A percentile compares a stretch with the other conserved stretches of the same genome.
Conservation (phyloP, 1,284 basidiomycete genomes). For the Leccinum pachyderme region DNA sequence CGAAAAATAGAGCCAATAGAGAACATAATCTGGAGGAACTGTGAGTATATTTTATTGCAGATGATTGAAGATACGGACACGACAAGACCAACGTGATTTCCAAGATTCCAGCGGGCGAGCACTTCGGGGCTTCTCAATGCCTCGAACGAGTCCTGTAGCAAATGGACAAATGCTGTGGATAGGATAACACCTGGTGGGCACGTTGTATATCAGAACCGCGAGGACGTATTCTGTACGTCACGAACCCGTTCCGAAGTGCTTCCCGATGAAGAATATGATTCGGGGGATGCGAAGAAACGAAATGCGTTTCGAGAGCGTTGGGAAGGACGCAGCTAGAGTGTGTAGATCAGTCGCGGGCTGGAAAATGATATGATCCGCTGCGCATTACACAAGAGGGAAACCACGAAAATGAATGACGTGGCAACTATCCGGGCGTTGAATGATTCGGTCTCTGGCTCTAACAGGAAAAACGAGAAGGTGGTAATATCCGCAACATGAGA, state of each 20-base stretch:
- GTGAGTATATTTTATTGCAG: constrained; percentile 3
- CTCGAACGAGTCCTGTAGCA: constrained; percentile 72
- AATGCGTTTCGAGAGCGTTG: constrained; percentile 55
- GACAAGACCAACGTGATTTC: constrained; percentile 62
- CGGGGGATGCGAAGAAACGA: constrained; percentile 57
- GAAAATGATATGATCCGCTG: neutral
- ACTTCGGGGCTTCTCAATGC: constrained; percentile 50
- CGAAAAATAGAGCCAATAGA: constrained; percentile 64
- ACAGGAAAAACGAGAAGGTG: neutral
- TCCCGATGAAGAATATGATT: constrained; percentile 72
- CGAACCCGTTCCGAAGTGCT: constrained; percentile 77
- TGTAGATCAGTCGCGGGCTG: neutral
- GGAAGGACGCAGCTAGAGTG: constrained; percentile 63
- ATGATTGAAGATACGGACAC: constrained; percentile 48
- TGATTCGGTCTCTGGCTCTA: constrained; percentile 5
- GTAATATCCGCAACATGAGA: neutral
- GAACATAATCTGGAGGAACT: constrained; percentile 50
- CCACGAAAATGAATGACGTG: constrained; percentile 41
- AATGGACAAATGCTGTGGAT: constrained; percentile 75
- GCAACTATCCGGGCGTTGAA: constrained; percentile 25
- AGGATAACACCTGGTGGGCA: constrained; percentile 61
- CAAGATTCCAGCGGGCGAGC: constrained; percentile 44
- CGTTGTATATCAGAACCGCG: neutral
- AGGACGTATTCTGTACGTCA: neutral
- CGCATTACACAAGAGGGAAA: constrained; percentile 40